A percentile compares a stretch with the other conserved stretches of the same genome.
Conservation (phyloP, 2,329 filamentous ascomycete species). For the Colletotrichum sp. region DNA sequence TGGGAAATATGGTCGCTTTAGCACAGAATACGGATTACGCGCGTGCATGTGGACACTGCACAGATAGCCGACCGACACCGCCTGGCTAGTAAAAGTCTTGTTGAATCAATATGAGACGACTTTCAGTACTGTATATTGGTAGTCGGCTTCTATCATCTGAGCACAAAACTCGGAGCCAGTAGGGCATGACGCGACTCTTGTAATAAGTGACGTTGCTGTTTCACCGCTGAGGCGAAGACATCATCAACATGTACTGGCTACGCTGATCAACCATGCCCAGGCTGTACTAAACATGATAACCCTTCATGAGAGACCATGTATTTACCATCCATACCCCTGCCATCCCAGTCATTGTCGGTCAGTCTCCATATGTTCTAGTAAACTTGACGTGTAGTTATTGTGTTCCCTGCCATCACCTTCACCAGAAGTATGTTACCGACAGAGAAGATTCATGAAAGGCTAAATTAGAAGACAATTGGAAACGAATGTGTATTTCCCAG, state of each 20-base stretch:
- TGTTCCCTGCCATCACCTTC: background rate
- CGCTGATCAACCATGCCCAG: rapidly evolving
- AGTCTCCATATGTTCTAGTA: too few relatives aligned
- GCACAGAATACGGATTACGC: background rate
- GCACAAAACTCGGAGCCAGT: background rate
- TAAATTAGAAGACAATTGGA: background rate
- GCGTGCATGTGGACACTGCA: background rate
- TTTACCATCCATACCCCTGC: background rate
- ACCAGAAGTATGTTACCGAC: background rate
- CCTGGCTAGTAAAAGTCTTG: background rate
- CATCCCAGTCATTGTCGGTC: too few relatives aligned
- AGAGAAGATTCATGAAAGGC: background rate
- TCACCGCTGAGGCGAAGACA: background rate
- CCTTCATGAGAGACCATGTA: background rate
- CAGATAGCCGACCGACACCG: too few relatives aligned
- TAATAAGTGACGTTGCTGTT: background rate
- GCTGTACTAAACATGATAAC: background rate
- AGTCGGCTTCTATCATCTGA: background rate
- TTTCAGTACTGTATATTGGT: background rate
- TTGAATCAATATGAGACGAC: background rate
- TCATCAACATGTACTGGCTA: background rate
- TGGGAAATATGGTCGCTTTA: background rate
- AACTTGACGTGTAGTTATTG: background rate
- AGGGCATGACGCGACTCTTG: background rate
- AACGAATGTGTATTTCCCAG: background rate